phyloP scores from a whole-genome alignment of 169 alveolate species.

The Cryptosporidium tyzzeri region DNA sequence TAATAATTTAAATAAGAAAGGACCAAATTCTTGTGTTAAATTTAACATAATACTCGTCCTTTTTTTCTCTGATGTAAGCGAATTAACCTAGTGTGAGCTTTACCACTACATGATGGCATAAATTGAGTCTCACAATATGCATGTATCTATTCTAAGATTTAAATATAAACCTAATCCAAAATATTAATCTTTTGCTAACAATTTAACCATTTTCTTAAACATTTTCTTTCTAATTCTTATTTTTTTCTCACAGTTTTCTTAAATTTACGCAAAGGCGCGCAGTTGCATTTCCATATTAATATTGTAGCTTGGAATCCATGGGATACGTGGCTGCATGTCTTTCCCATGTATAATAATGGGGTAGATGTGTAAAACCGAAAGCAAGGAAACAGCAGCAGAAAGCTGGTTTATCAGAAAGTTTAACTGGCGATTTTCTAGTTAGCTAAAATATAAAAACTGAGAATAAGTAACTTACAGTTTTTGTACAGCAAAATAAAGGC shows the following conservation, averaged over 20 bases:
- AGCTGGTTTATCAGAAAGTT: background rate
- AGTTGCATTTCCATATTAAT: conserved; percentile 23
- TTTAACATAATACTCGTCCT: background rate
- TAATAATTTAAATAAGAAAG: no score
- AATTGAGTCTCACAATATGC: no score
- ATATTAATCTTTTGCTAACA: background rate
- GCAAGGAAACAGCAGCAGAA: conserved; percentile 13
- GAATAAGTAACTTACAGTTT: background rate
- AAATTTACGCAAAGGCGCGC: conserved; percentile 49
- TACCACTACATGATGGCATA: background rate
- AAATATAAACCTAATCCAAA: no score
- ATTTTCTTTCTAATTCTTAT: background rate
- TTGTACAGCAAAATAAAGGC: background rate
- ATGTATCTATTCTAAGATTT: background rate
- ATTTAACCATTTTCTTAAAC: background rate
- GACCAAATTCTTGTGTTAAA: background rate
- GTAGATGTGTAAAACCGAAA: conserved; percentile 12
- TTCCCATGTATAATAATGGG: conserved; percentile 26
- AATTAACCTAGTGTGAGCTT: background rate
- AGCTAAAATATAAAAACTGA: background rate
- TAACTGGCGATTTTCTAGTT: background rate
- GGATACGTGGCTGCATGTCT: conserved; percentile 29
- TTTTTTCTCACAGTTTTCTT: background rate
- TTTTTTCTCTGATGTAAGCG: no score
- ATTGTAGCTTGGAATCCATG: conserved; percentile 6